phyloP scores from a whole-genome alignment of 345 rosid species.

The Dipteronia sinensis region DNA sequence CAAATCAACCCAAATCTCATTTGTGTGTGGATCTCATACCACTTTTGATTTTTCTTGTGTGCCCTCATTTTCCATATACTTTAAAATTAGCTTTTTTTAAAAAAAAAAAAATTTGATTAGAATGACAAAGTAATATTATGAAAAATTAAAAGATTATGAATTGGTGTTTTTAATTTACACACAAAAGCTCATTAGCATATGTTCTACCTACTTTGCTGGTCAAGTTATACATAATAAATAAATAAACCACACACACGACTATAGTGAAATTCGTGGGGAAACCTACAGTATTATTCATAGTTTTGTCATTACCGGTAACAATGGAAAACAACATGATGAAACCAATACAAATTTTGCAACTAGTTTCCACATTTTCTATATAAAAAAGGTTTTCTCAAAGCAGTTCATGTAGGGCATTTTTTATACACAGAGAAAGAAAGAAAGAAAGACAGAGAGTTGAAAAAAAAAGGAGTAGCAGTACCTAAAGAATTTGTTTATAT shows the following conservation, averaged over 20 bases:
- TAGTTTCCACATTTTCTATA: slow-evolving; percentile 20
- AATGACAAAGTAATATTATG: too few species aligned
- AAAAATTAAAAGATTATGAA: too few species aligned
- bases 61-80: too few species aligned
- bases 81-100: too few species aligned
- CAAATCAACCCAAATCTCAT: too few species aligned
- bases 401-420: not conserved
- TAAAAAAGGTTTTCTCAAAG: not conserved
- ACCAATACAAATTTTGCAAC: slow-evolving; percentile 14
- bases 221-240: not conserved
- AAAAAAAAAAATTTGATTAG: too few species aligned
- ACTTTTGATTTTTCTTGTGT: too few species aligned
- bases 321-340: too few species aligned
- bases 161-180: too few species aligned
- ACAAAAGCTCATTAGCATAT: not conserved
- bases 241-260: not conserved
- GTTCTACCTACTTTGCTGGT: slow-evolving; percentile 30
- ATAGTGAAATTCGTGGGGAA: not conserved
- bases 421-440: not conserved
- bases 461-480: not conserved
- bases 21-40: too few species aligned
- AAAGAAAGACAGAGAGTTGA: not conserved
- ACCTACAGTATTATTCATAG: too few species aligned
- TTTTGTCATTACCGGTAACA: too few species aligned
- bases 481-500: slow-evolving; percentile 3